These are phyloP conservation scores for Aspergillus affinis DNA, from an alignment of 495 filamentous ascomycete genomes.

Conservation along the genomic window DNA sequence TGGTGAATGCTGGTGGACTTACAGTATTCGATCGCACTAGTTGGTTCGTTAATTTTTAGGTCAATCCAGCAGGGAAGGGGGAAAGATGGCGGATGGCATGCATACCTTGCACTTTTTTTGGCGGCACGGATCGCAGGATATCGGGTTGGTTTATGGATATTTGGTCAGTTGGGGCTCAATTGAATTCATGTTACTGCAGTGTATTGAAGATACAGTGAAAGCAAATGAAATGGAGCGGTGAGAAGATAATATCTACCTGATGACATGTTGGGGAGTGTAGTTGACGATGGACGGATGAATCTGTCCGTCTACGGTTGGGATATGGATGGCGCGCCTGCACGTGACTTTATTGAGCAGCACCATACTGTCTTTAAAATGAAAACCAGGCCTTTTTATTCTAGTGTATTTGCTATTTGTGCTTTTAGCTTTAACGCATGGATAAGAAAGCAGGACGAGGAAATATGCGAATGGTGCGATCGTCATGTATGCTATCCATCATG, in stretches of 20 bases:
- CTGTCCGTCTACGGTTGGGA: neutral
- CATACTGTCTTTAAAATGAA: too few species aligned
- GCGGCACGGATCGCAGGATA: conserved; percentile 29
- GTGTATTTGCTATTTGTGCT: too few species aligned
- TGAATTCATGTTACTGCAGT: neutral
- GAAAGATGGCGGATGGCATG: neutral
- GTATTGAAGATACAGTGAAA: neutral
- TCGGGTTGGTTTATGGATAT: conserved; percentile 16
- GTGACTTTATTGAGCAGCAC: neutral
- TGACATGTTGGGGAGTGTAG: neutral
- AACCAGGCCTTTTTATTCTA: too few species aligned
- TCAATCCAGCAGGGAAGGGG: neutral
- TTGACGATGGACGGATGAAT: neutral
- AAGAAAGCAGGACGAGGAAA: too few species aligned
- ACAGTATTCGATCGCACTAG: conserved; percentile 28
- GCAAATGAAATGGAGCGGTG: neutral
- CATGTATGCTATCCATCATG: too few species aligned
- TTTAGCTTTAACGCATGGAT: too few species aligned
- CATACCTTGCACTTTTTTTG: conserved; percentile 31
- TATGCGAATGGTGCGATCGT: too few species aligned
- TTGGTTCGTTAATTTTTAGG: neutral
- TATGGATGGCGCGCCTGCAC: neutral
- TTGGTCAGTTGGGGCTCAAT: neutral
- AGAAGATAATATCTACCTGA: neutral
- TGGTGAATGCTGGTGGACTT: neutral